Conservation (phyloP, 768 basidiomycete genomes). For the Termitomyces sp. region DNA sequence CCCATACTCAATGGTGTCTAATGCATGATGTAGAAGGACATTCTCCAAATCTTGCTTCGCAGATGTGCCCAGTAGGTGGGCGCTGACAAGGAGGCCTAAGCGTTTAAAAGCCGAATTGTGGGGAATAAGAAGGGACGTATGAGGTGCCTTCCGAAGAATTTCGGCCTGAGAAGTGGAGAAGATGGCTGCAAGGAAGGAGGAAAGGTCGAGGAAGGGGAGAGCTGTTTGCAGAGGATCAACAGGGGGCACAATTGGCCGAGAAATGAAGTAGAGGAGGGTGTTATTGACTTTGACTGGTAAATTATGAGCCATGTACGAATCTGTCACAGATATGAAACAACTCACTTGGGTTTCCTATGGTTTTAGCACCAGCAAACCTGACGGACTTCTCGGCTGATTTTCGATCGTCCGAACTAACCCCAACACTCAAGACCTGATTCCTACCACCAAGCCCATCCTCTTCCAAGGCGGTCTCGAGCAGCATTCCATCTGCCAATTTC, state of each 20-base stretch:
- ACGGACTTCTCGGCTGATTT: conserved; percentile 50
- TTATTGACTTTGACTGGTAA: conserved; percentile 65
- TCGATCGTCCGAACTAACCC: conserved; percentile 49
- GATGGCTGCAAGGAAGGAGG: conserved; percentile 85
- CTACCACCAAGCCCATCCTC: conserved; percentile 66
- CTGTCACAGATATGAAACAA: conserved; percentile 2
- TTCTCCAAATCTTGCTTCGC: conserved; percentile 77
- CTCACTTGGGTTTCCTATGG: conserved; percentile 75
- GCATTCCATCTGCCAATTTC: conserved; percentile 66
- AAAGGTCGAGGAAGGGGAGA: conserved; percentile 78
- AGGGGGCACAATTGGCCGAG: conserved; percentile 79
- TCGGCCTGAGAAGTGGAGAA: conserved; percentile 85
- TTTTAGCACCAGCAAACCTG: conserved; percentile 78
- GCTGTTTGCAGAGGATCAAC: conserved; percentile 76
- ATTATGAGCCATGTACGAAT: conserved; percentile 8
- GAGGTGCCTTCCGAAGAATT: conserved; percentile 54
- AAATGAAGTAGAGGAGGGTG: conserved; percentile 85
- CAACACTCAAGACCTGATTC: conserved; percentile 67
- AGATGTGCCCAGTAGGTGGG: conserved; percentile 75
- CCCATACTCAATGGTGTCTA: conserved; percentile 73
- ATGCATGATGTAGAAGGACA: conserved; percentile 84
- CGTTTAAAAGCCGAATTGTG: conserved; percentile 85
- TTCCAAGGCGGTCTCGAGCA: conserved; percentile 75
- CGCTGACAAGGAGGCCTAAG: conserved; percentile 79
- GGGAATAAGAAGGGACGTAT: conserved; percentile 82